Percentiles rank a stretch among this genome's conserved stretches.
Evolutionary conservation across 805 yeast species (phyloP).

Genomic region (Hanseniaspora valbyensis): DNA sequence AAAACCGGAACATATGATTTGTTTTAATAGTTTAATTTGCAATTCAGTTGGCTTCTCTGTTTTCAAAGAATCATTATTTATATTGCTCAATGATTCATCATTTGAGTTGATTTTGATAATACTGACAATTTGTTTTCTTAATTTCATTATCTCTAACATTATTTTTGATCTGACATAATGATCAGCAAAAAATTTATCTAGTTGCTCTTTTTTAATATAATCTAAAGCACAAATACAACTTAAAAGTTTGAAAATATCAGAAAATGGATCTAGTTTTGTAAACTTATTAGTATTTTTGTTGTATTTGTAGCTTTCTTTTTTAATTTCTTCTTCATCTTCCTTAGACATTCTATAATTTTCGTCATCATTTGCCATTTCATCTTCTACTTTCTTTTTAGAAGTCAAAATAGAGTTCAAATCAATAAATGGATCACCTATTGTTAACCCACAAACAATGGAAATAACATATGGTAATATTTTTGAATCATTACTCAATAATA

Average conservation of each 20-base stretch:
- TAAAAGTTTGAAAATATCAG: conserved; percentile 65
- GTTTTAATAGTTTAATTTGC: conserved; percentile 73
- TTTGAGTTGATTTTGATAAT: conserved; percentile 59
- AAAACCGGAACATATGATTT: conserved; percentile 86
- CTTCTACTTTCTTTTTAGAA: conserved; percentile 18
- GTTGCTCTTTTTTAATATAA: conserved; percentile 46
- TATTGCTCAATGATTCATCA: conserved; percentile 47
- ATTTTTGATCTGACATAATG: conserved; percentile 67
- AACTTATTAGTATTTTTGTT: conserved; percentile 50
- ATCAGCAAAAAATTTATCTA: conserved; percentile 39
- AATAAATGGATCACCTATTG: conserved; percentile 87
- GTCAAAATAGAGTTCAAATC: conserved; percentile 65
- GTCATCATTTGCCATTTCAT: conserved; percentile 19
- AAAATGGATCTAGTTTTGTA: conserved; percentile 53
- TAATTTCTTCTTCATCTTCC: conserved; percentile 30
- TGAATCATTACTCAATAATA: conserved; percentile 76
- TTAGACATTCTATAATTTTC: conserved; percentile 27
- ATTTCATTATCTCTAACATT: conserved; percentile 74
- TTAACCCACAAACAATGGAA: conserved; percentile 79
- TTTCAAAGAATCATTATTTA: conserved; percentile 36
- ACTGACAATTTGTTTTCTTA: conserved; percentile 67
- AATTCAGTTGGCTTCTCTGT: conserved; percentile 54
- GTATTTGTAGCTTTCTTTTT: conserved; percentile 40
- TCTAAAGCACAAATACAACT: conserved; percentile 84
- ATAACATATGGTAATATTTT: conserved; percentile 80